Conservation (phyloP, 805 yeast genomes). For the Candida rishiriensis region DNA sequence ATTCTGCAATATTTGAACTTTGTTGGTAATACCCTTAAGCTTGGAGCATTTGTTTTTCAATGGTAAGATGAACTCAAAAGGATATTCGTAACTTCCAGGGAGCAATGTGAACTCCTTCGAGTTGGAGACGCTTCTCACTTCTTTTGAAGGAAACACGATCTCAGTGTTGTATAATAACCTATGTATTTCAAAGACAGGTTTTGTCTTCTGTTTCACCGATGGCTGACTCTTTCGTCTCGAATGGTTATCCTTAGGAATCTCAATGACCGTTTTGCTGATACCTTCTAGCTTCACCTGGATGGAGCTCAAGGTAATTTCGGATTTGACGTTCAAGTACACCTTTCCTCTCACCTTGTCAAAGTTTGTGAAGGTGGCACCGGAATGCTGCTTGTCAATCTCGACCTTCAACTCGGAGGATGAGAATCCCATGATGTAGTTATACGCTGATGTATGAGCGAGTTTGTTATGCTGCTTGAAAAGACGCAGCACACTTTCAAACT, state of each 20-base stretch:
- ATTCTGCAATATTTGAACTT: slow-evolving; percentile 7
- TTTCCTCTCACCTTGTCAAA: slow-evolving; percentile 40
- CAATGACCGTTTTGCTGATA: slow-evolving; percentile 35
- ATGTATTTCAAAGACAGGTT: slow-evolving; percentile 33
- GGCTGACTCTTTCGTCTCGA: slow-evolving; percentile 1
- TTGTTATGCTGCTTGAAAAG: no score
- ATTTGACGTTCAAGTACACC: slow-evolving; percentile 35
- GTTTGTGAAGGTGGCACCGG: slow-evolving; percentile 43
- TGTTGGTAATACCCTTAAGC: slow-evolving; percentile 8
- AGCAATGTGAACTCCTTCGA: slow-evolving; percentile 42
- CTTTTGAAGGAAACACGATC: slow-evolving; percentile 50
- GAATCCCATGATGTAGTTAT: not conserved
- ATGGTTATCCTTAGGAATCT: slow-evolving; percentile 21
- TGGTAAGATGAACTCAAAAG: slow-evolving; percentile 45
- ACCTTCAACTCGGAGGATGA: slow-evolving; percentile 14
- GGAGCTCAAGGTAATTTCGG: slow-evolving; percentile 39
- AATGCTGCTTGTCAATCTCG: slow-evolving; percentile 18
- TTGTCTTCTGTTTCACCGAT: slow-evolving; percentile 9
- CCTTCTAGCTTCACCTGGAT: slow-evolving; percentile 54
- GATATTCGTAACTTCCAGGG: slow-evolving; percentile 48
- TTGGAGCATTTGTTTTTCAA: slow-evolving; percentile 34
- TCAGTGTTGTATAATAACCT: slow-evolving; percentile 44
- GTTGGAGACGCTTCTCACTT: slow-evolving; percentile 39
- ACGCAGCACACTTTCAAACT: no score
- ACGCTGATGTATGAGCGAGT: no score